Percentiles rank a stretch among this genome's conserved stretches.
These are phyloP conservation scores for Leptographium lundbergii DNA, from an alignment of 2,329 filamentous ascomycete species.

Conservation along the genomic window DNA sequence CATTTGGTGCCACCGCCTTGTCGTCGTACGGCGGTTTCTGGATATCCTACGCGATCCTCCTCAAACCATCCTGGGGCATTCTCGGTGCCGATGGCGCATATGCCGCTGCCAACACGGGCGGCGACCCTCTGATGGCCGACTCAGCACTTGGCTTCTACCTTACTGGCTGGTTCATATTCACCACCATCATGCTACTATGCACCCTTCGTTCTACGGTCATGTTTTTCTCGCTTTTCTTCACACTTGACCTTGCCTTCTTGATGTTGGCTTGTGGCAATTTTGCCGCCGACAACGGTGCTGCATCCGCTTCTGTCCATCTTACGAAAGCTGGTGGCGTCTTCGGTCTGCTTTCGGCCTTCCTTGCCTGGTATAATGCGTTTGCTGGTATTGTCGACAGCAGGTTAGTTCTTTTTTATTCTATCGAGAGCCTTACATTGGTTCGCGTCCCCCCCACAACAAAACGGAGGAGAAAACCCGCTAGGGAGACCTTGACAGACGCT, in stretches of 20 bases:
- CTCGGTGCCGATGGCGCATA: conserved; percentile 32
- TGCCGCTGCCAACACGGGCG: conserved; percentile 9
- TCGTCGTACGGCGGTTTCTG: conserved; percentile 79
- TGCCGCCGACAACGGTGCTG: conserved; percentile 37
- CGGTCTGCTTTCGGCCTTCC: conserved; percentile 67
- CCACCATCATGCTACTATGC: conserved; percentile 58
- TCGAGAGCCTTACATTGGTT: not conserved
- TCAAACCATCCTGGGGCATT: conserved; percentile 56
- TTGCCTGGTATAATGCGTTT: conserved; percentile 80
- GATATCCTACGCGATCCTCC: conserved; percentile 61
- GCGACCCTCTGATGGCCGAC: conserved; percentile 31
- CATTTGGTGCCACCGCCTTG: conserved; percentile 70
- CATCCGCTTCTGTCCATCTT: conserved; percentile 31
- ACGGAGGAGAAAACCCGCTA: too few species aligned
- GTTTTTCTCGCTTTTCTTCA: conserved; percentile 68
- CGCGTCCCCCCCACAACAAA: not conserved
- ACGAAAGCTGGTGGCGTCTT: conserved; percentile 66
- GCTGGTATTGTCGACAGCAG: conserved; percentile 66
- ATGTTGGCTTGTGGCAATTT: conserved; percentile 55
- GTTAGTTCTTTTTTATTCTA: conserved; percentile 31
- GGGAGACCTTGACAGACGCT: too few species aligned
- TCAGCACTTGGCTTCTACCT: conserved; percentile 64
- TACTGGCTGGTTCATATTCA: conserved; percentile 77
- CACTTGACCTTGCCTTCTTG: conserved; percentile 63
- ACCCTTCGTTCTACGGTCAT: conserved; percentile 66